Base-by-base conservation (phyloP, 768 basidiomycete genomes). In the Cantharellus anzutake region DNA sequence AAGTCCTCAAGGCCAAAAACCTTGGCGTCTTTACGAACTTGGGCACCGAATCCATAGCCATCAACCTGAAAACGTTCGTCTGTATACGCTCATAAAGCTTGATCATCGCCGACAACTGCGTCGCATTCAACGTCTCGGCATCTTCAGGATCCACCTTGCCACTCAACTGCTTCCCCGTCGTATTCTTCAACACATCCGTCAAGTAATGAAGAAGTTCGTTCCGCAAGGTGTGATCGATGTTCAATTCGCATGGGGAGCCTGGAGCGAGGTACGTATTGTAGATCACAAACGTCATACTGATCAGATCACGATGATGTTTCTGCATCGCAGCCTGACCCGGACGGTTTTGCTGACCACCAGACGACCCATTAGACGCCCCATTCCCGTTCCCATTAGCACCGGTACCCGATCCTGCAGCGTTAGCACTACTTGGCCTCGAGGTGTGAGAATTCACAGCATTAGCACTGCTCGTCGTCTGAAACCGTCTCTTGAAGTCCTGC, bases 31-130 rank as follows among this genome's bases (percentile, higher is more conserved):
- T 90, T 73, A 89, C 86, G 73, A 91, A 91, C 89, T 91, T 94
- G 11, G 96, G 96, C n/a, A 99, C 85, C 4, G 94, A 97, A 70
- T 99, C 96, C 60, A 93, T 94, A 16, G 96, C 92, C 88, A 99
- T 94, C 66, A 99, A 69, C 53, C 94, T 80, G 76, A 98, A 98
- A 64, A 98, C 91, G 67, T 98, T 93, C 29, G 78, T 84, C 72
- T 98, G 96, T 59, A 99, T 99, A 60, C 93, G 82, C 70, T 93
- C 93, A 70, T 98, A 99, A 65, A 97, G 71, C 64, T 80, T 75
- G 65, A 99, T 88, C 78, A 98, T 85, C 51, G 80, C 86, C 72
- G 94, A 91, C 51, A 99, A 74, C 70, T 98, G 94, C 44, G 89
- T 97, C 20, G 96, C 94, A 62, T 94, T 92, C 76, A 98, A 83